Percentiles rank a stretch among this genome's conserved stretches.
These are phyloP conservation scores for Diatrype stigma DNA, from an alignment of 2,329 filamentous ascomycete genomes.

Conservation along the genomic window DNA sequence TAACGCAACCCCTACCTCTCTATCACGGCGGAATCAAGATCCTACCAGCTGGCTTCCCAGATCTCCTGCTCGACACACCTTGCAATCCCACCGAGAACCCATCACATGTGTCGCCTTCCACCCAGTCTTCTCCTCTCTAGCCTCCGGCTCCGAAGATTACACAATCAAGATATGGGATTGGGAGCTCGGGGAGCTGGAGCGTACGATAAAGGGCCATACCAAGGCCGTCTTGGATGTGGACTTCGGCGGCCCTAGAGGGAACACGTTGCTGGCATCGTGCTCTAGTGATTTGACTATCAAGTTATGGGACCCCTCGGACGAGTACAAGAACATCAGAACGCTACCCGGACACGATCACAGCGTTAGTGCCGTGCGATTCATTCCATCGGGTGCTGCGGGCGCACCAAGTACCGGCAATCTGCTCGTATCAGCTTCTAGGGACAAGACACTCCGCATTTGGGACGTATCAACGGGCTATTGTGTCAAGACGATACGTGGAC, in stretches of 20 bases:
- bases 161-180: slow-evolving; percentile 98
- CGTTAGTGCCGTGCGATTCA: slow-evolving; percentile 82
- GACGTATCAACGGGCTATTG: slow-evolving; percentile 91
- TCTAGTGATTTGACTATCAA: slow-evolving; percentile 91
- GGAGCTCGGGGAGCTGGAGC: slow-evolving; percentile 86
- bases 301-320: slow-evolving; percentile 86
- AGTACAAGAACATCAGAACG: slow-evolving; percentile 93
- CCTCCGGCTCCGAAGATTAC: slow-evolving; percentile 85
- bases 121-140: slow-evolving; percentile 83
- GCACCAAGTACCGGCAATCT: slow-evolving; percentile 78
- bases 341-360: slow-evolving; percentile 89
- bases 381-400: slow-evolving; percentile 76
- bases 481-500: slow-evolving; percentile 81
- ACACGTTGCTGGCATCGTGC: slow-evolving; percentile 76
- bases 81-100: slow-evolving; percentile 76
- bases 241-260: slow-evolving; percentile 79
- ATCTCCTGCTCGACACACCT: slow-evolving; percentile 72
- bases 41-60: slow-evolving; percentile 83
- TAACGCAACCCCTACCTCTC: slow-evolving; percentile 70
- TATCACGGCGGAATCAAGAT: slow-evolving; percentile 77
- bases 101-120: slow-evolving; percentile 91
- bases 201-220: slow-evolving; percentile 88
- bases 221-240: slow-evolving; percentile 85
- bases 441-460: slow-evolving; percentile 84
- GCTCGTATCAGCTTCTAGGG: slow-evolving; percentile 79